Evolutionary conservation across 139 green algal genomes (phyloP), one percentile per base, ranked within the genome.

Genomic region (Dunaliella sp.): DNA sequence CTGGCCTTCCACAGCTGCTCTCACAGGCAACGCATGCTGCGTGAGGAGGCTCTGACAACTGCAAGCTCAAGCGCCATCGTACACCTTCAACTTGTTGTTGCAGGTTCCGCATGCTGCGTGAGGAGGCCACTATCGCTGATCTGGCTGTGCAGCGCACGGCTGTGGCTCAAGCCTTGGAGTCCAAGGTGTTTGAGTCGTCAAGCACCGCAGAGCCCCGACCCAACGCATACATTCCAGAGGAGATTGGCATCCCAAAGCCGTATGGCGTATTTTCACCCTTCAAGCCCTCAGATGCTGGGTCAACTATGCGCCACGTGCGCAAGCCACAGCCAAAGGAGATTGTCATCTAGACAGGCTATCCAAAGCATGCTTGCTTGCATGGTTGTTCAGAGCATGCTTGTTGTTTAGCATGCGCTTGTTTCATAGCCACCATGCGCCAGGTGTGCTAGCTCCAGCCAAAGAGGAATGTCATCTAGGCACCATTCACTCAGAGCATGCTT

Each of bases 181-280:
- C 85, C 1, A n/a, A 80, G 83, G 83, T 81, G 7, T 65, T 65
- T 36, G 84, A 38, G 30, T 77, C 72, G 7, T 75, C 86, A 16
- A 89, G 83, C 0, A 81, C 90, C 2, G 92, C 95, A 31, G 90
- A 95, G 79, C 85, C 94, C 0, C 88, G 95, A 0, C 95, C 95
- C 25, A 97, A 97, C 89, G 96, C 96, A 1, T 98, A 98, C 90
- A 95, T 98, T 35, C 94, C 95, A 1, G 94, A 96, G 75, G 89
- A 94, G 25, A 83, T 96, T 34, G 96, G 94, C 35, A 96, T 98
- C 37, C 94, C 95, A 84, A 95, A 94, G 88, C 96, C 96, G 12
- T 98, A 96, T 87, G 94, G 94, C 21, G 84, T 32, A 16, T 95
- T 95, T 77, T 88, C 91, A 26, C 95, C 95, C 0, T 97, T 97